These are phyloP conservation scores for Globisporangium middletonii DNA, from an alignment of 352 stramenopile species.

Conservation along the genomic window DNA sequence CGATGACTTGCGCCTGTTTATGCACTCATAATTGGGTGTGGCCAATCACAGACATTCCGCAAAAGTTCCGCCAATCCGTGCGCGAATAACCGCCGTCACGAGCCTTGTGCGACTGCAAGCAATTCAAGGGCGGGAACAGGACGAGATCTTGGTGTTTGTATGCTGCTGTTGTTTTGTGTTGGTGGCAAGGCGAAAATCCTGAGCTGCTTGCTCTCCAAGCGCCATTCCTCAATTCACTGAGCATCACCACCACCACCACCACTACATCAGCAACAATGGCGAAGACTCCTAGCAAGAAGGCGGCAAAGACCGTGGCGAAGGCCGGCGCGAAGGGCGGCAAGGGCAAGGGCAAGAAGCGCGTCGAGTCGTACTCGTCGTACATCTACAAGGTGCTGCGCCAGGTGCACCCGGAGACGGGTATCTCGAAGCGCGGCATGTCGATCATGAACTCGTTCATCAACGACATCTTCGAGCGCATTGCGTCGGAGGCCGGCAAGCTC, in stretches of 20 bases:
- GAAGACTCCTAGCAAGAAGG: conserved; percentile 95
- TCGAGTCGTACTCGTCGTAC: conserved; percentile 89
- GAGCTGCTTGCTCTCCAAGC: neutral
- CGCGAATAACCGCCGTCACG: no score
- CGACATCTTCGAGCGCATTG: conserved; percentile 98
- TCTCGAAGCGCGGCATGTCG: conserved; percentile 96
- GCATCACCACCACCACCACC: conserved; percentile 9
- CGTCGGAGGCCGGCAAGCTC: conserved; percentile 93
- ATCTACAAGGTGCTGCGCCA: conserved; percentile 94
- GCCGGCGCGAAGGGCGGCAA: conserved; percentile 58
- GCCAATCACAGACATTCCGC: no score
- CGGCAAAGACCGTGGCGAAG: conserved; percentile 77
- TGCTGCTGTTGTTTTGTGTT: no score
- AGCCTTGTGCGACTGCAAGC: no score
- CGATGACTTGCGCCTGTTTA: no score
- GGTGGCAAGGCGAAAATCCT: no score
- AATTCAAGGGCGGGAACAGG: no score
- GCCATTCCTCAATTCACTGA: conserved; percentile 30
- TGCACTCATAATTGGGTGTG: no score
- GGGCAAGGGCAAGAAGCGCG: conserved; percentile 84
- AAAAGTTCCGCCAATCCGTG: no score
- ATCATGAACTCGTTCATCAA: conserved; percentile 99
- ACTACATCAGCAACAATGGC: conserved; percentile 61
- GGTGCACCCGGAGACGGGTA: conserved; percentile 96
- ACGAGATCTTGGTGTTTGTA: no score